Evolutionary conservation across 2,329 filamentous ascomycete species (phyloP), one percentile per base, ranked within the genome.

Genomic region (Cordyceps farinosa): DNA sequence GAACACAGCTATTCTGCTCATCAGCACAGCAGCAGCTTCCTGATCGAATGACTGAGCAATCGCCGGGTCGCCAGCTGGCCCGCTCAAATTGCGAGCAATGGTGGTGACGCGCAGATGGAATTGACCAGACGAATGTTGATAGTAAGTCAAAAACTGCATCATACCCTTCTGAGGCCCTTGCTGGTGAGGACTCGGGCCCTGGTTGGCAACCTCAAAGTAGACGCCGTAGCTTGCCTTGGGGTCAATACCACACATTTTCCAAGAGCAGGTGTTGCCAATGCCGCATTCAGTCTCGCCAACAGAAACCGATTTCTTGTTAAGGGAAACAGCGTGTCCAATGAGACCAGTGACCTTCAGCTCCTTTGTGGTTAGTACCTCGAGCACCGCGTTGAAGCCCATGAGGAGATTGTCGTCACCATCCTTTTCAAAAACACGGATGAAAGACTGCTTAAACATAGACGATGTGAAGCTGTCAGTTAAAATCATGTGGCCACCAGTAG

Each of bases 181-280:
- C 72, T 94, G 91, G 75, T 96, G 90, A 55, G 90, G 84, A 17
- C 92, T 90, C 8, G 92, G 92, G 42, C 92, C 92, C 78, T 98
- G 95, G 70, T 90, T 92, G 53, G 95, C 94, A 73, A 99, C 96
- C 76, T 99, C 95, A 70, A 98, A 99, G 79, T 98, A 99, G 66
- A 99, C 85, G 65, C 92, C 95, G 71, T 98, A 98, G 71, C 92
- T 97, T 38, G 95, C 88, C 62, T 88, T 90, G 11, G 95, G 95
- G 70, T 98, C 93, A 69, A 99, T 97, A 69, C 92, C 93, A 72
- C 95, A 98, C 94, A 99, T 97, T 79, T 99, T 99, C 95, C 95
- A 99, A 3, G 93, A 94, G 77, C 94, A 98, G 1, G 95, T 99
- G 74, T 98, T 98, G 67, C 95, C 95, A 70, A 99, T 97, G 72